Conservation (phyloP, 2,329 filamentous ascomycete species). For the Colletotrichum liaoningense region DNA sequence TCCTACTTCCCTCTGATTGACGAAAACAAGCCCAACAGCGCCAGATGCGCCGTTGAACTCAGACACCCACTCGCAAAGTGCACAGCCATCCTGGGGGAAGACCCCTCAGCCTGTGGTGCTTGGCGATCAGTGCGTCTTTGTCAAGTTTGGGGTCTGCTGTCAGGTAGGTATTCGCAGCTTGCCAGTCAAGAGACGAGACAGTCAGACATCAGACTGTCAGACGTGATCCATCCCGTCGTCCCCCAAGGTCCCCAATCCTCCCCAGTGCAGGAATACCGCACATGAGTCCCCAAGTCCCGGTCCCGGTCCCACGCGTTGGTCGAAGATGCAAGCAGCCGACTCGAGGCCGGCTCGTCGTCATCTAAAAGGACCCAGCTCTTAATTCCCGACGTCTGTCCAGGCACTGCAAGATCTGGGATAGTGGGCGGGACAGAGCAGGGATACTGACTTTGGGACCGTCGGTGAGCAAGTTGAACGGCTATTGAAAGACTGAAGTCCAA, state of each 20-base stretch:
- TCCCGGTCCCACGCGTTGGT: background rate
- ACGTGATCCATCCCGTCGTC: background rate
- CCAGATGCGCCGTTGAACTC: background rate
- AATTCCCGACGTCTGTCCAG: constrained; percentile 6
- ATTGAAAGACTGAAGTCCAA: too few relatives aligned
- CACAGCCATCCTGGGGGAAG: constrained; percentile 12
- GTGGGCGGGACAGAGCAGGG: constrained; percentile 21
- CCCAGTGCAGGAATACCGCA: background rate
- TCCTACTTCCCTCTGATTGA: background rate
- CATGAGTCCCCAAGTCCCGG: background rate
- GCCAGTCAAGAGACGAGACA: background rate
- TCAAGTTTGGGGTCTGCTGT: background rate
- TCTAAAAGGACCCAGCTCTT: constrained; percentile 17
- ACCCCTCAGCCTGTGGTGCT: background rate
- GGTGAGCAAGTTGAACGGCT: background rate
- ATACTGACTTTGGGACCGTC: constrained; percentile 1
- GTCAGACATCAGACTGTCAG: background rate
- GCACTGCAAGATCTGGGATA: constrained; percentile 3
- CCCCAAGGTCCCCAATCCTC: background rate
- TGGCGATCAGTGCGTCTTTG: background rate
- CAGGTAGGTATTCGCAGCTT: too few relatives aligned
- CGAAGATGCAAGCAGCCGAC: background rate
- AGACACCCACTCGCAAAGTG: background rate
- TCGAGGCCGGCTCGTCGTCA: constrained; percentile 8
- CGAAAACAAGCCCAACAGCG: background rate